Evolutionary conservation across 441 rosid species (phyloP), one percentile per base, ranked within the genome.

Genomic region (Breynia disticha): DNA sequence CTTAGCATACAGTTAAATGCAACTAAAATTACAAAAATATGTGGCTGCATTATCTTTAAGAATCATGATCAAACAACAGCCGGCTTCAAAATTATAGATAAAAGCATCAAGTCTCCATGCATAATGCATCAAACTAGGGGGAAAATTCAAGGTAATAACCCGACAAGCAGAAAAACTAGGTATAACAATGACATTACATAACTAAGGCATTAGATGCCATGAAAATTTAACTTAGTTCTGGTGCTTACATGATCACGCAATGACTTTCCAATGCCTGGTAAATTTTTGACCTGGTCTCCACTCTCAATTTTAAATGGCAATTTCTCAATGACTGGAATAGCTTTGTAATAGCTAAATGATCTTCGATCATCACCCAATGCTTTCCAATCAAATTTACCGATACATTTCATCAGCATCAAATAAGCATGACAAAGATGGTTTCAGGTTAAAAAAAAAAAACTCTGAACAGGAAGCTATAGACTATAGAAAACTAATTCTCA

Each of bases 321-420:
- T 75, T 88, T 91, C 78, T 88, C 98, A 66, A 86, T 79, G 48
- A 86, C 91, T 6, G 86, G 72, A 37, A 88, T 84, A 61, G 91
- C 95, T 77, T 91, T 88, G 79, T 84, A 56, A 71, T 91, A 88
- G 87, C 97, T 91, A 68, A 86, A 88, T 41, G 98, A 91, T 65
- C 95, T 77, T 24, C 95, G 69, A 70, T 91, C 97, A 43, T 91
- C 98, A 61, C 98, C 98, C 79, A 88, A 50, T 42, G 98, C 98
- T 88, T 70, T 67, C 14, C 55, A 64, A 64, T 46, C 64, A 60
- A 48, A 56, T 28, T 28, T 9, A 49, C 42, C 65, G 74, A 42
- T 39, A 55, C 20, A 45, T 47, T 12, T 18, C 17, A 49, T 73
- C 64, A 69, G 63, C 46, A 48, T 43, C 56, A 39, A 11, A 15